Evolutionary conservation across 306 rosid species (phyloP).

Genomic region (Alnus glutinosa): DNA sequence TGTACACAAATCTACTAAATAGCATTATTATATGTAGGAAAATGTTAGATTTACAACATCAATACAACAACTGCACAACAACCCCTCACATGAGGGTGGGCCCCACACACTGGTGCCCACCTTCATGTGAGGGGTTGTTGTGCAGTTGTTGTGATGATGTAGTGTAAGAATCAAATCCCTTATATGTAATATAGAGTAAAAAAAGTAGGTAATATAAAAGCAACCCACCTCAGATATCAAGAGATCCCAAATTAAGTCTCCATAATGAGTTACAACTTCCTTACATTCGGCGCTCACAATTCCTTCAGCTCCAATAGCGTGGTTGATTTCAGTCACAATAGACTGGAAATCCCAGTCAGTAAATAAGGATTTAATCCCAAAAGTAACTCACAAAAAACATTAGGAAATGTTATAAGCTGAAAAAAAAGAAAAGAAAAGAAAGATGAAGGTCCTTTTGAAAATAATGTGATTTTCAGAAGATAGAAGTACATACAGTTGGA

Average conservation of each 20-base stretch:
- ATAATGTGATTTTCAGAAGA: slow-evolving; percentile 1
- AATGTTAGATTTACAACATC: too few species aligned
- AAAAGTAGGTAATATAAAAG: slow-evolving; percentile 4
- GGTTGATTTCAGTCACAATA: slow-evolving; percentile 77
- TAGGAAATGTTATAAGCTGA: not conserved
- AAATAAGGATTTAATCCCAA: slow-evolving; percentile 8
- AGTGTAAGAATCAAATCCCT: too few species aligned
- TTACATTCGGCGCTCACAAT: slow-evolving; percentile 75
- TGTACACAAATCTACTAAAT: too few species aligned
- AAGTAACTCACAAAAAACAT: not conserved
- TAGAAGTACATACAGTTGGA: slow-evolving; percentile 66
- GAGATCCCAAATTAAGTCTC: slow-evolving; percentile 83
- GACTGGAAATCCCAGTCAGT: slow-evolving; percentile 44
- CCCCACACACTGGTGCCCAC: too few species aligned
- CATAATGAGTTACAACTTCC: slow-evolving; percentile 64
- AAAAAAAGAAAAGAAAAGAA: not conserved
- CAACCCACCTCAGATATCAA: slow-evolving; percentile 61
- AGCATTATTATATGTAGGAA: too few species aligned
- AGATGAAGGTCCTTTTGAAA: not conserved
- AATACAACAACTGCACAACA: too few species aligned
- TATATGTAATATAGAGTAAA: too few species aligned
- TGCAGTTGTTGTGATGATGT: too few species aligned
- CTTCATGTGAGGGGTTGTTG: too few species aligned
- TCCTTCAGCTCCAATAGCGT: slow-evolving; percentile 94
- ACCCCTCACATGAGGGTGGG: too few species aligned